These are phyloP conservation scores for Discostella stelligera DNA, from an alignment of 352 stramenopile species.

Conservation along the genomic window DNA sequence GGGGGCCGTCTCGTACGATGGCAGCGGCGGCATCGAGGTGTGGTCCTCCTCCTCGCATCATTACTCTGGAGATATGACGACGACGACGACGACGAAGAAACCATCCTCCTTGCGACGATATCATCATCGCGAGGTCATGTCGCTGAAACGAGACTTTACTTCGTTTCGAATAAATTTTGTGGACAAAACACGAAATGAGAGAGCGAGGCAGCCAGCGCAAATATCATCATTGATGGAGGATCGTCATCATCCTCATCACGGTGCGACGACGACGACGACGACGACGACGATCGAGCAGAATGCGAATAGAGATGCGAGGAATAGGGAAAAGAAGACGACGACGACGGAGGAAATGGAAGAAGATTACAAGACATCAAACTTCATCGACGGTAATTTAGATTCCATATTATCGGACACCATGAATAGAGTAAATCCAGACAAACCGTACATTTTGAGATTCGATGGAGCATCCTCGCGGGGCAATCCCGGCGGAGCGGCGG, in stretches of 20 bases:
- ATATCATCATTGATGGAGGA: neutral
- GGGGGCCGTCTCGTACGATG: neutral
- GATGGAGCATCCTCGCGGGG: conserved; percentile 69
- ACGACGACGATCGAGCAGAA: neutral
- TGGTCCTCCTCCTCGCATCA: neutral
- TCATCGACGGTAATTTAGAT: conserved; percentile 1
- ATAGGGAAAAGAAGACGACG: neutral
- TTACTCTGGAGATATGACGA: neutral
- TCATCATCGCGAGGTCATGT: conserved; percentile 16
- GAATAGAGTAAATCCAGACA: conserved; percentile 18
- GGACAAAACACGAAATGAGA: conserved; percentile 11
- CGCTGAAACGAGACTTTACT: conserved; percentile 20
- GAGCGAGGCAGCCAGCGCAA: conserved; percentile 16
- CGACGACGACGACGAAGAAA: conserved; percentile 25
- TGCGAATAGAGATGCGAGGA: neutral
- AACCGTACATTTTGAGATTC: conserved; percentile 74
- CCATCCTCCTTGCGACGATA: conserved; percentile 18
- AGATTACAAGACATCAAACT: neutral
- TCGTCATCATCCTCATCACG: too few relatives aligned
- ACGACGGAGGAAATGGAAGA: neutral
- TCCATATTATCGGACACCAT: neutral
- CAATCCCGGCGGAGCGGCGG: conserved; percentile 70
- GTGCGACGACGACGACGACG: too few relatives aligned
- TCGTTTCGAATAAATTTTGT: conserved; percentile 20
- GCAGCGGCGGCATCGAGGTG: neutral